Conservation (phyloP, 192 early-diverging fungal species). For the Coemansia sp. region DNA sequence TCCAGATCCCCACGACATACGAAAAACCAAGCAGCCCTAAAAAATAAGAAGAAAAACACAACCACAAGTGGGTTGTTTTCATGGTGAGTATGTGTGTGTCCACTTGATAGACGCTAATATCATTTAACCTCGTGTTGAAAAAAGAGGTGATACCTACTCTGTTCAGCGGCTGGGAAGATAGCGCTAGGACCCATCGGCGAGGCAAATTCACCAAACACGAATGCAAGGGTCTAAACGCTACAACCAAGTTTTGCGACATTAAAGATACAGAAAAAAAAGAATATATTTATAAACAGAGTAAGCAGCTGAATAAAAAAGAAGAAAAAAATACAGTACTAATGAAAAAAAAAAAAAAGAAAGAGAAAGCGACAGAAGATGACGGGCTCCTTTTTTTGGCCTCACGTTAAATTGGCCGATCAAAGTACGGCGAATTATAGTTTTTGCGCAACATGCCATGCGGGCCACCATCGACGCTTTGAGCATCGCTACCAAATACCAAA, state of each 20-base stretch:
- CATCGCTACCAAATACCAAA: not conserved
- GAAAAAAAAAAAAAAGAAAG: not conserved
- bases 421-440: slow-evolving; percentile 37
- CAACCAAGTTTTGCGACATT: slow-evolving; percentile 67
- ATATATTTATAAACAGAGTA: not conserved
- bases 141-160: slow-evolving; percentile 54
- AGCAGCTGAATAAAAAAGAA: not conserved
- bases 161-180: slow-evolving; percentile 61
- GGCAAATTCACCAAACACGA: slow-evolving; percentile 79
- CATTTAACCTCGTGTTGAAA: no score
- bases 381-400: not conserved
- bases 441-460: not conserved
- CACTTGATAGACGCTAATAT: not conserved
- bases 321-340: not conserved
- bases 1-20: slow-evolving; percentile 18
- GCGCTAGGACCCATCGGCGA: slow-evolving; percentile 67
- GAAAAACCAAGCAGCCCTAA: slow-evolving; percentile 46
- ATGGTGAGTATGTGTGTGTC: no score
- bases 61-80: no score
- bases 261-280: slow-evolving; percentile 6
- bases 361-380: not conserved
- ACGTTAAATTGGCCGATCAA: not conserved
- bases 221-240: slow-evolving; percentile 64
- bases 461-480: not conserved
- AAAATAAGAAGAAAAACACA: not conserved